Conservation (phyloP, 371 early-diverging fungal species). For the Dichotomocladium elegans region DNA sequence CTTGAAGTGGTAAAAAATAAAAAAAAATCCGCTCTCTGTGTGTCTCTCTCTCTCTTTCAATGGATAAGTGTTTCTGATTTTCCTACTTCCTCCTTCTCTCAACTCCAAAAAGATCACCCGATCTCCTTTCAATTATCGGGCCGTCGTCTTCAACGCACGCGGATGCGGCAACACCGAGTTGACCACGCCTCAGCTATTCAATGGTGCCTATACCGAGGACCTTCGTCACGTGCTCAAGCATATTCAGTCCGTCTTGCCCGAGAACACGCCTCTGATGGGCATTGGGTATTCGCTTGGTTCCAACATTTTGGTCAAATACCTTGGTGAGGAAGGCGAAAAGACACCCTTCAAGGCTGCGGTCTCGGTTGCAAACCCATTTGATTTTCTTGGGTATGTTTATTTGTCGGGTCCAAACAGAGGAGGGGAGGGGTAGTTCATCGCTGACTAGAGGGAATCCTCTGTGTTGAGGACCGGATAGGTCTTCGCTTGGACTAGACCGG, state of each 20-base stretch:
- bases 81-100: background rate
- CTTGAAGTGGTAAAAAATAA: slow-evolving; percentile 51
- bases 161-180: slow-evolving; percentile 81
- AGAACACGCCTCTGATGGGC: slow-evolving; percentile 67
- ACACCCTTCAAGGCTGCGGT: slow-evolving; percentile 74
- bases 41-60: background rate
- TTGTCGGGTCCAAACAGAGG: background rate
- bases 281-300: slow-evolving; percentile 90
- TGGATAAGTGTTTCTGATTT: background rate
- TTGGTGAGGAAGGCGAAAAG: slow-evolving; percentile 80
- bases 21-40: background rate
- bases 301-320: slow-evolving; percentile 88
- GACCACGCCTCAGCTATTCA: slow-evolving; percentile 76
- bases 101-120: slow-evolving; percentile 39
- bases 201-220: slow-evolving; percentile 84
- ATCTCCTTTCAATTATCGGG: slow-evolving; percentile 60
- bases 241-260: slow-evolving; percentile 47
- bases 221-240: slow-evolving; percentile 58
- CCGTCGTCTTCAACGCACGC: slow-evolving; percentile 85
- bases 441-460: background rate
- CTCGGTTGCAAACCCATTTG: slow-evolving; percentile 87
- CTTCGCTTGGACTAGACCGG: slow-evolving; percentile 19
- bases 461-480: slow-evolving; percentile 8
- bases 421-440: no score
- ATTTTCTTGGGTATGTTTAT: slow-evolving; percentile 51